Evolutionary conservation across 2,329 filamentous ascomycete species (phyloP).

Genomic region (Rasamsonia emersonii): DNA sequence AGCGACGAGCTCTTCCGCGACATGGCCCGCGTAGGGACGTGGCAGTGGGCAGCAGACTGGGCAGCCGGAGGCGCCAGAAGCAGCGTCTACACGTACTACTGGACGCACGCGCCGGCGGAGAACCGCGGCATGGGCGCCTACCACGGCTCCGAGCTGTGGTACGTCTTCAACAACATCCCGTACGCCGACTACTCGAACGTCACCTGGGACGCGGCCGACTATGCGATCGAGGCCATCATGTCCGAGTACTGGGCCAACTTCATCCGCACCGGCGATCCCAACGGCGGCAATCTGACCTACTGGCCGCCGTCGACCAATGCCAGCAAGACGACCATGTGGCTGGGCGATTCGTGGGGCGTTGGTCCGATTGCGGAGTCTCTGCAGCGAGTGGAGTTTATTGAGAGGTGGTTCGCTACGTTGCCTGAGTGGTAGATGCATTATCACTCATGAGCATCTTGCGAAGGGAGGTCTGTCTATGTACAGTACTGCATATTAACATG

Average conservation of each 20-base stretch:
- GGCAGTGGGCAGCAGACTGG: conserved; percentile 19
- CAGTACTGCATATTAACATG: too few species aligned
- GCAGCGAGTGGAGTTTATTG: too few species aligned
- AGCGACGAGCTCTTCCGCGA: conserved; percentile 19
- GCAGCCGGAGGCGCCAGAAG: conserved; percentile 14
- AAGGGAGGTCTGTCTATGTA: too few species aligned
- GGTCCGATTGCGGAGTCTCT: too few species aligned
- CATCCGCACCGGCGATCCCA: conserved; percentile 23
- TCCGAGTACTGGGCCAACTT: conserved; percentile 26
- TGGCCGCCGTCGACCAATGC: conserved; percentile 25
- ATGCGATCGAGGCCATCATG: conserved; percentile 17
- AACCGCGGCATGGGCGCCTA: conserved; percentile 16
- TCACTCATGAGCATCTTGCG: too few species aligned
- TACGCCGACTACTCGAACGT: conserved; percentile 14
- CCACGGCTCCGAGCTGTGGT: conserved; percentile 23
- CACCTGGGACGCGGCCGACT: conserved; percentile 21
- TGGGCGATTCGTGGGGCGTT: conserved; percentile 10
- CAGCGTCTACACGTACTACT: conserved; percentile 23
- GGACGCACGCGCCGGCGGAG: conserved; percentile 19
- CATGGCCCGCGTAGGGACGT: conserved; percentile 16
- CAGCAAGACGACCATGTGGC: conserved; percentile 9
- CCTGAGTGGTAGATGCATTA: too few species aligned
- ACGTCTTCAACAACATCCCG: conserved; percentile 24
- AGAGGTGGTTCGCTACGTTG: too few species aligned
- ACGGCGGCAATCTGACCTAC: conserved; percentile 24